Evolutionary conservation across 257 asterid species (phyloP).

Genomic region (Jasminum sambac): DNA sequence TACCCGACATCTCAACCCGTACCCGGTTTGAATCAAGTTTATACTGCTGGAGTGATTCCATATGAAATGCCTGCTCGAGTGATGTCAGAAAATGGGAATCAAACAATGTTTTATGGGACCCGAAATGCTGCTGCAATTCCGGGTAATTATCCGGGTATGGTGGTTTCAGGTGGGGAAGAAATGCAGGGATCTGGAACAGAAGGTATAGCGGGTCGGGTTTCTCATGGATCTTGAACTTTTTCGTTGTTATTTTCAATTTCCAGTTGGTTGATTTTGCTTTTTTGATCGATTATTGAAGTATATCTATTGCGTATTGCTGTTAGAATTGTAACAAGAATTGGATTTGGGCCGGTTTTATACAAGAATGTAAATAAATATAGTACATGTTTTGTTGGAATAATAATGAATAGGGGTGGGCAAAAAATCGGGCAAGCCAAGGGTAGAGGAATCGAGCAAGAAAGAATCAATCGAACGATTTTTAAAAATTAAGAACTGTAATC

Average conservation of each 20-base stretch:
- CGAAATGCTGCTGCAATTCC: conserved; percentile 50
- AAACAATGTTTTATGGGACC: conserved; percentile 51
- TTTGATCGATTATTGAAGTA: background rate
- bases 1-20: conserved; percentile 29
- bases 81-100: conserved; percentile 43
- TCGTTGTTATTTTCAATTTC: background rate
- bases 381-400: too few relatives aligned
- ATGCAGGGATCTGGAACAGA: conserved; percentile 52
- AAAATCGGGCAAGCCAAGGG: too few relatives aligned
- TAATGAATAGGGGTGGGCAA: too few relatives aligned
- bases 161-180: conserved; percentile 60
- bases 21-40: conserved; percentile 49
- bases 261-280: background rate
- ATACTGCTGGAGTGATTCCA: conserved; percentile 53
- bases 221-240: conserved; percentile 34
- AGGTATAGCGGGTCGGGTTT: conserved; percentile 50
- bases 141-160: conserved; percentile 58
- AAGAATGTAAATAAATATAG: too few relatives aligned
- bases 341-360: background rate
- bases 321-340: background rate
- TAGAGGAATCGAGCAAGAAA: too few relatives aligned
- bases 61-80: conserved; percentile 52
- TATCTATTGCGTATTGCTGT: background rate
- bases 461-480: too few relatives aligned
- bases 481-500: too few relatives aligned